These are phyloP conservation scores for Fusarium nisikadoi DNA, from an alignment of 2,329 filamentous ascomycete genomes.

Conservation along the genomic window DNA sequence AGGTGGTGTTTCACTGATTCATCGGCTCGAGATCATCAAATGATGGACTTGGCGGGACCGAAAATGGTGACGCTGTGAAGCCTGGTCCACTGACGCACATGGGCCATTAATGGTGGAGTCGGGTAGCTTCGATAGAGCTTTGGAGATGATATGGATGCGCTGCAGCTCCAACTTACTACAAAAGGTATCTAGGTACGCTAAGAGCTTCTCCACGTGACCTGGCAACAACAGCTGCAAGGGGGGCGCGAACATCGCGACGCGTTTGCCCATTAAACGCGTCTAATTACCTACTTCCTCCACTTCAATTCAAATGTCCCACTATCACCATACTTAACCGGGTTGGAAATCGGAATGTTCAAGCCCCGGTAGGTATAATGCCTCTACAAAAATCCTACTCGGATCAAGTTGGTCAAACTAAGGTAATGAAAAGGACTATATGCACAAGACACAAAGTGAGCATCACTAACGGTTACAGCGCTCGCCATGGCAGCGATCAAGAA, in stretches of 20 bases:
- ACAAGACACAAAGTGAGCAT: background rate
- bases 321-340: conserved; percentile 30
- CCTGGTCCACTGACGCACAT: conserved; percentile 26
- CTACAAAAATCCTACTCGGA: conserved; percentile 57
- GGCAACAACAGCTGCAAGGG: conserved; percentile 16
- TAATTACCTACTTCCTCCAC: conserved; percentile 4
- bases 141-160: conserved; percentile 28
- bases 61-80: conserved; percentile 41
- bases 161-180: conserved; percentile 6
- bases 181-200: conserved; percentile 7
- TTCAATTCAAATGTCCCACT: conserved; percentile 24
- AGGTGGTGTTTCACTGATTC: background rate
- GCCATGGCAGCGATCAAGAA: conserved; percentile 66
- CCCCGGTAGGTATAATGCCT: conserved; percentile 47
- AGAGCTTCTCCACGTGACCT: conserved; percentile 43
- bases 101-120: background rate
- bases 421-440: conserved; percentile 36
- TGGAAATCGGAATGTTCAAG: conserved; percentile 28
- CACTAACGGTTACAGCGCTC: conserved; percentile 49
- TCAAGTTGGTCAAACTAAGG: conserved; percentile 48
- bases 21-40: conserved; percentile 18
- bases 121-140: conserved; percentile 5
- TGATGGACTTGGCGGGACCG: conserved; percentile 33
- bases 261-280: conserved; percentile 45
- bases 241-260: conserved; percentile 40